phyloP scores from a whole-genome alignment of 1,284 basidiomycete genomes.

The Puccinia novopanici region DNA sequence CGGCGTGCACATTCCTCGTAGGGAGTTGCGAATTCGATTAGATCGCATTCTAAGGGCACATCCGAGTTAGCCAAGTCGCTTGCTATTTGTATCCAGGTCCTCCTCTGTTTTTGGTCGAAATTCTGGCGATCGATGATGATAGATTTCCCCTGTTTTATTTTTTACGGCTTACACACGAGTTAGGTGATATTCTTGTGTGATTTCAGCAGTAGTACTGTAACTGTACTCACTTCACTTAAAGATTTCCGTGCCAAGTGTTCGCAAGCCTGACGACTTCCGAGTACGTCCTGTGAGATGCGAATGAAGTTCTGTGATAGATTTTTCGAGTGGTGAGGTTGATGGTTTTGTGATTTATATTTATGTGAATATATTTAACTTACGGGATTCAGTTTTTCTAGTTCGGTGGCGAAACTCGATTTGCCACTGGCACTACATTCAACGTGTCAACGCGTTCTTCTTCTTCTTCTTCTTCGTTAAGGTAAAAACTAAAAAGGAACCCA shows the following conservation, averaged over 20 bases:
- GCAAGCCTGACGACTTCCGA: slow-evolving; percentile 25
- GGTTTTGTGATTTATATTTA: no score
- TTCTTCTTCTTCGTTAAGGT: no score
- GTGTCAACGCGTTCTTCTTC: not conserved
- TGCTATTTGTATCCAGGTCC: slow-evolving; percentile 3
- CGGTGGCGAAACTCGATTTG: slow-evolving; percentile 10
- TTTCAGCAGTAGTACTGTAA: no score
- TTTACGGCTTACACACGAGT: no score
- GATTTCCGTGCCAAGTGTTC: not conserved
- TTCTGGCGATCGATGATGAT: slow-evolving; percentile 40
- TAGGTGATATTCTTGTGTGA: no score
- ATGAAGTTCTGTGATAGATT: slow-evolving; percentile 1
- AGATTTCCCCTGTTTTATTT: slow-evolving; percentile 17
- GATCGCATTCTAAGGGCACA: not conserved
- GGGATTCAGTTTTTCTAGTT: not conserved
- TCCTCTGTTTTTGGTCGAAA: slow-evolving; percentile 11
- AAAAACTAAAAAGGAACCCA: no score
- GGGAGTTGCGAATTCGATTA: slow-evolving; percentile 24
- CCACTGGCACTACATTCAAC: slow-evolving; percentile 9
- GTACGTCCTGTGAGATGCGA: slow-evolving; percentile 27
- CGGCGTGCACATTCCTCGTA: slow-evolving; percentile 1
- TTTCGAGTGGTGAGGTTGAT: not conserved
- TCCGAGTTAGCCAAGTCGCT: not conserved
- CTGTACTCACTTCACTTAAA: not conserved
- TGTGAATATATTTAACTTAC: no score